Evolutionary conservation across 768 basidiomycete genomes (phyloP).

Genomic region (Naganishia vaughanmartiniae): DNA sequence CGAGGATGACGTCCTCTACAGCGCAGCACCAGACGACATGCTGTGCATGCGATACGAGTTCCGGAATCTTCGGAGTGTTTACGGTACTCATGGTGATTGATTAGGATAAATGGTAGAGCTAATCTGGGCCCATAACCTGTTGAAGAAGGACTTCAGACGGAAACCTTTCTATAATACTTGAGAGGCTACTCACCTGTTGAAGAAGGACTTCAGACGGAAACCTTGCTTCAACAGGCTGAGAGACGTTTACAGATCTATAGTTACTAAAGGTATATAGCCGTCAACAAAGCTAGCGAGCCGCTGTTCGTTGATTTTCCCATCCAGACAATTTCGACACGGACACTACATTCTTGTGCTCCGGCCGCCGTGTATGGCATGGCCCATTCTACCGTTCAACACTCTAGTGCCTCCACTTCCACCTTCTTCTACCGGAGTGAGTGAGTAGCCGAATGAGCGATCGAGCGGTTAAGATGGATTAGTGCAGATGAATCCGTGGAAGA

Average conservation of each 20-base stretch:
- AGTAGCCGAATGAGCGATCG: too few relatives aligned
- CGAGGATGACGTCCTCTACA: conserved; percentile 14
- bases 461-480: too few relatives aligned
- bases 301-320: background rate
- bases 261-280: conserved; percentile 7
- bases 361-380: too few relatives aligned
- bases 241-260: conserved; percentile 4
- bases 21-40: conserved; percentile 16
- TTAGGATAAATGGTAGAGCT: conserved; percentile 6
- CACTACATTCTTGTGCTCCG: background rate
- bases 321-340: conserved; percentile 12
- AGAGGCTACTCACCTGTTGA: conserved; percentile 10
- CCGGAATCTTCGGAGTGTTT: conserved; percentile 17
- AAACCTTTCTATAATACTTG: background rate
- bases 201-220: conserved; percentile 20
- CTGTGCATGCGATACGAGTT: conserved; percentile 11
- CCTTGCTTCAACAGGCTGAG: conserved; percentile 11
- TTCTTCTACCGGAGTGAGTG: too few relatives aligned
- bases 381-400: too few relatives aligned
- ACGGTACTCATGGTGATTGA: background rate
- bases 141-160: conserved; percentile 15
- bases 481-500: too few relatives aligned
- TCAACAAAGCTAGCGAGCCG: conserved; percentile 10
- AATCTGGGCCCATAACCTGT: conserved; percentile 24
- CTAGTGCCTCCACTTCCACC: too few relatives aligned